Conservation (phyloP, 2,329 filamentous ascomycete genomes). For the Cytospora chrysosperma region DNA sequence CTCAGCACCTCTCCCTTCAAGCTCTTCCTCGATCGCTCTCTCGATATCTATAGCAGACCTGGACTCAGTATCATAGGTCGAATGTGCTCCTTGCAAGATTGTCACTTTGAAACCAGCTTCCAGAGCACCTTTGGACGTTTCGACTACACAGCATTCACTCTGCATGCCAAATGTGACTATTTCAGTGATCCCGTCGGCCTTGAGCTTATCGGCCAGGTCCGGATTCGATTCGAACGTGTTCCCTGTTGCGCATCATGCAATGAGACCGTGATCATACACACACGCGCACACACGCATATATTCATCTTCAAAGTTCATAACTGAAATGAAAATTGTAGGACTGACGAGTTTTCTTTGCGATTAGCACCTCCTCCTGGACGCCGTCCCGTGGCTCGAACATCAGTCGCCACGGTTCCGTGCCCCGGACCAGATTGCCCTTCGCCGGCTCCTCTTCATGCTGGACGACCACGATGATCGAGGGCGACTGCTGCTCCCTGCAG, state of each 20-base stretch:
- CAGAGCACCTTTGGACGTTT: slow-evolving; percentile 32
- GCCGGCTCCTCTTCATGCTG: slow-evolving; percentile 33
- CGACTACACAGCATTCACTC: slow-evolving; percentile 34
- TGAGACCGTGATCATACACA: neutral
- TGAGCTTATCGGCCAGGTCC: slow-evolving; percentile 30
- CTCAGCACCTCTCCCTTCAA: slow-evolving; percentile 28
- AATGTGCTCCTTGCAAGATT: slow-evolving; percentile 33
- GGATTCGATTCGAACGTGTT: slow-evolving; percentile 34
- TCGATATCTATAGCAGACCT: slow-evolving; percentile 32
- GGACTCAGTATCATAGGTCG: slow-evolving; percentile 30
- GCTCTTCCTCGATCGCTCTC: slow-evolving; percentile 29
- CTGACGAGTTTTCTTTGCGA: slow-evolving; percentile 33
- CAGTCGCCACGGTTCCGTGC: slow-evolving; percentile 31
- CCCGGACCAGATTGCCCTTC: slow-evolving; percentile 28
- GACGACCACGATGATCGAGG: slow-evolving; percentile 31
- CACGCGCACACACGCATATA: too few species aligned
- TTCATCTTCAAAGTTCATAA: too few species aligned
- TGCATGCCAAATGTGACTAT: slow-evolving; percentile 34
- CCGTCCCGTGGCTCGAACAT: slow-evolving; percentile 31
- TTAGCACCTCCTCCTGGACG: slow-evolving; percentile 27
- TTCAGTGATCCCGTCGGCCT: slow-evolving; percentile 26
- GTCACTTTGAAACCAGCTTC: slow-evolving; percentile 32
- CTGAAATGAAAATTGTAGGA: too few species aligned
- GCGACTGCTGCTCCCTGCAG: neutral
- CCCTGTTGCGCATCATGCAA: slow-evolving; percentile 21